A percentile compares a stretch with the other conserved stretches of the same genome.
These are phyloP conservation scores for Fusarium neocosmosporiellum DNA, from an alignment of 2,329 filamentous ascomycete species.

Conservation along the genomic window DNA sequence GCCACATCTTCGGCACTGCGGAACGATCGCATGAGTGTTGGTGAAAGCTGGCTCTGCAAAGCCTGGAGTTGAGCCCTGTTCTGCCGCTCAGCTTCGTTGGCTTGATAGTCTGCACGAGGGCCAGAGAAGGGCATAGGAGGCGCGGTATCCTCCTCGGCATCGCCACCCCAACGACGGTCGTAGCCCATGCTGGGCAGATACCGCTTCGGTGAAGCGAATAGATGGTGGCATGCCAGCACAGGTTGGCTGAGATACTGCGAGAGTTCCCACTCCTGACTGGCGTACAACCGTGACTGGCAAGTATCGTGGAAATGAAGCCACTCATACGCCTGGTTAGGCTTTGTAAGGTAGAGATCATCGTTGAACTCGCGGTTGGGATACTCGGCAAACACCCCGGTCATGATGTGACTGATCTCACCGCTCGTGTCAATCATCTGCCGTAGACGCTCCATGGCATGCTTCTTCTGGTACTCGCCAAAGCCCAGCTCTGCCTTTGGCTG, in stretches of 20 bases:
- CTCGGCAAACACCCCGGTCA: conserved; percentile 85
- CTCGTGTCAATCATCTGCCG: conserved; percentile 82
- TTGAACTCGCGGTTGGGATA: conserved; percentile 92
- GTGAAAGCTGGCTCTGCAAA: conserved; percentile 77
- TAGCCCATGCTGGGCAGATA: conserved; percentile 55
- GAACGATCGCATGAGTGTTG: conserved; percentile 80
- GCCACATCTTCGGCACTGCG: conserved; percentile 82
- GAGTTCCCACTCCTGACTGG: conserved; percentile 94
- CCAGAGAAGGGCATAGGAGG: conserved; percentile 81
- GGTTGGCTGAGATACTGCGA: conserved; percentile 87
- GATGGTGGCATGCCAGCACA: conserved; percentile 87
- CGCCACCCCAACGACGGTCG: conserved; percentile 58
- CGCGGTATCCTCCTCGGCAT: conserved; percentile 57
- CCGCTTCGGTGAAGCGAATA: conserved; percentile 82
- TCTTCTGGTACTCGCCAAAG: conserved; percentile 79
- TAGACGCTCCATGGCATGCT: conserved; percentile 76
- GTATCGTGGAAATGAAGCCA: conserved; percentile 95
- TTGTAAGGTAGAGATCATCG: conserved; percentile 90
- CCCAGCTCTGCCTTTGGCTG: conserved; percentile 71
- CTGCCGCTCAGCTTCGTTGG: conserved; percentile 82
- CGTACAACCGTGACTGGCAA: conserved; percentile 81
- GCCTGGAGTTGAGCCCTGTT: conserved; percentile 79
- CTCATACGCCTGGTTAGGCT: conserved; percentile 88
- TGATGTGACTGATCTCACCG: conserved; percentile 81
- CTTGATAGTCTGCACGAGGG: conserved; percentile 82